Evolutionary conservation across 805 yeast genomes (phyloP), one percentile per base, ranked within the genome.

Genomic region (Candida gorgasii): DNA sequence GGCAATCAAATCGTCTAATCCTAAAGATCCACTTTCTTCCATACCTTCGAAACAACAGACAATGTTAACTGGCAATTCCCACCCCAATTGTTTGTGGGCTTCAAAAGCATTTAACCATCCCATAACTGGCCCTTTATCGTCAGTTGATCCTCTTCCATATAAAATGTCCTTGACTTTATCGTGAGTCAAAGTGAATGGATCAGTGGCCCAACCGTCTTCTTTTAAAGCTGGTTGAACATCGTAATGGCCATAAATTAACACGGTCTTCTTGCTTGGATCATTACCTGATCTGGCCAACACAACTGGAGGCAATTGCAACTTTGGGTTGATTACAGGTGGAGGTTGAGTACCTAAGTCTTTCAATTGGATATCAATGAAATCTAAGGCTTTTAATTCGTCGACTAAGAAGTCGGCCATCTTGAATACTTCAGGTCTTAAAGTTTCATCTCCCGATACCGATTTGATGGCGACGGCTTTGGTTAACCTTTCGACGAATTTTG

Each of bases 11-110:
- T 72, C 81, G 53, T 92, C 99, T 51, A 93, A 77, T 26, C 98
- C 98, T 39, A 88, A 67, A 24, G 97, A 89, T 17, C 99, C 99
- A 50, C 90, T 82, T 70, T 93, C 99, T 70, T 93, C 99, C 99
- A 93, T 93, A 48, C 99, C 98, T 70, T 93, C 99, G 58, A 93
- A 93, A 67, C 97, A 89, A 62, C 86, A 84, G 38, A 89, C 78
- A 55, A 93, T 68, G 70, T 93, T 93, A 49, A 93, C 97, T 14
- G 99, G 99, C 45, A 93, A 75, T 50, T 90, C 97, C 58, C 87
- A 59, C 15, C 88, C 89, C 44, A 88, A 77, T 53, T 82, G 86
- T 44, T 76, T 82, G 69, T 93, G 97, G 12, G 99, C 97, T 69
- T 90, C 86, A 32, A 93, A 75, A 30, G 83, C 84, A 62, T 93